Evolutionary conservation across 768 basidiomycete species (phyloP).

Genomic region (Leucocoprinus birnbaumii): DNA sequence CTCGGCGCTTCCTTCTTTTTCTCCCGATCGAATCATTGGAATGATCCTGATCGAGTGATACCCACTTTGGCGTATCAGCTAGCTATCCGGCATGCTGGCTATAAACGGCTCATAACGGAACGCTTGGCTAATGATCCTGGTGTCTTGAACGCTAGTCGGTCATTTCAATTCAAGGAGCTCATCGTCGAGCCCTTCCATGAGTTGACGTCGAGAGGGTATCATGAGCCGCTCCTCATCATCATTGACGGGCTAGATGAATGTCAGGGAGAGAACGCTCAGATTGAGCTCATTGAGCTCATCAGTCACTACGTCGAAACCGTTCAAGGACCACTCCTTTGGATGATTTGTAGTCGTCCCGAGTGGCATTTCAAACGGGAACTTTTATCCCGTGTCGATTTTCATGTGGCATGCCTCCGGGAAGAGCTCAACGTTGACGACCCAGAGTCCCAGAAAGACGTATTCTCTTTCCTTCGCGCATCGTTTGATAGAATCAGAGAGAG

Average conservation of each 20-base stretch:
- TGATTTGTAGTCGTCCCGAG: constrained; percentile 1
- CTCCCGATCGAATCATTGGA: neutral
- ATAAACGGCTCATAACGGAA: neutral
- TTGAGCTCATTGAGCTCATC: constrained; percentile 8
- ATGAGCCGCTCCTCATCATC: neutral
- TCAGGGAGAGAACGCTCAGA: neutral
- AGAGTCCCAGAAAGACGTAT: constrained; percentile 1
- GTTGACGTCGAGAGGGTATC: neutral
- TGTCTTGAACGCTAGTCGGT: neutral
- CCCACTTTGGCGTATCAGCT: constrained; percentile 3
- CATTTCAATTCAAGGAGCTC: neutral
- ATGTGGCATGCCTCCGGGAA: neutral
- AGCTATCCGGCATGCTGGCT: neutral
- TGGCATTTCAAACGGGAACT: constrained; percentile 5
- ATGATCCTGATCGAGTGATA: constrained; percentile 1
- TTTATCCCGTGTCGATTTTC: neutral
- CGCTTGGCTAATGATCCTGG: neutral
- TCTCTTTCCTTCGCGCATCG: neutral
- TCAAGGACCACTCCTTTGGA: neutral
- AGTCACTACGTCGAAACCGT: neutral
- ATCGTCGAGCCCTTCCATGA: neutral
- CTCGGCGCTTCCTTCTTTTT: constrained; percentile 6
- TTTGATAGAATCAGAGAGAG: neutral
- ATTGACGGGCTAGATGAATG: constrained; percentile 10
- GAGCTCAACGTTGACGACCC: neutral